Percentiles rank a stretch among this genome's conserved stretches.
These are phyloP conservation scores for Endocladia muricata DNA, from an alignment of 31 red algal genomes.

Conservation along the genomic window DNA sequence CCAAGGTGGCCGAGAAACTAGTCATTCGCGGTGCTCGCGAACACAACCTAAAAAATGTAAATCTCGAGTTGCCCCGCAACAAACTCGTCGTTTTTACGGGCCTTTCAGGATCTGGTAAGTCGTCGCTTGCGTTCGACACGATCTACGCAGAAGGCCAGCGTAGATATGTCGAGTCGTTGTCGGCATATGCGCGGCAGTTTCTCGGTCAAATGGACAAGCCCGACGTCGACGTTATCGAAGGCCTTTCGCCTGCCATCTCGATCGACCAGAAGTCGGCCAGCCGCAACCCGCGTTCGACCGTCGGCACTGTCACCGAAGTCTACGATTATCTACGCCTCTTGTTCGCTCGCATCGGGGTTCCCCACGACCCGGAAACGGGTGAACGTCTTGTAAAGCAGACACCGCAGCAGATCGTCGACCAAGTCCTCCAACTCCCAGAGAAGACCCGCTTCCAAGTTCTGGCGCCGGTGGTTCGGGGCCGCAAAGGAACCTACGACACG, in stretches of 20 bases:
- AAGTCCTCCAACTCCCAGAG: neutral
- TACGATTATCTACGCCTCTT: conserved; percentile 19
- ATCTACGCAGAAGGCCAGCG: conserved; percentile 26
- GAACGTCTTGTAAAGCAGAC: neutral
- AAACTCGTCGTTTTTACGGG: conserved; percentile 19
- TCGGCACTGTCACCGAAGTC: conserved; percentile 19
- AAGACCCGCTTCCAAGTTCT: neutral
- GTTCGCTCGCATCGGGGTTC: conserved; percentile 9
- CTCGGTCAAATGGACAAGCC: conserved; percentile 9
- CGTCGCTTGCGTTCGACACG: conserved; percentile 22
- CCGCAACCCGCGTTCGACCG: conserved; percentile 27
- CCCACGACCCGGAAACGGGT: neutral
- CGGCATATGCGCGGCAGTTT: conserved; percentile 25
- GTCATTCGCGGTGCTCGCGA: conserved; percentile 1
- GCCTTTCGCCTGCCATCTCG: conserved; percentile 25
- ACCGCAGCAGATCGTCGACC: conserved; percentile 1
- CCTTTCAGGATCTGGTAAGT: conserved; percentile 12
- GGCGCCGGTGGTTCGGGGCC: neutral
- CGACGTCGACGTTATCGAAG: conserved; percentile 26
- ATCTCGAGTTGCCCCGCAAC: conserved; percentile 8
- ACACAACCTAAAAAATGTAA: conserved; percentile 30
- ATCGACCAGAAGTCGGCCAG: conserved; percentile 15
- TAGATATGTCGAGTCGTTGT: conserved; percentile 30
- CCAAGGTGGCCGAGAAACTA: no score
- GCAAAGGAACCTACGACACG: conserved; percentile 3